Conservation (phyloP, 352 stramenopile species). For the Globisporangium paroecandrum region DNA sequence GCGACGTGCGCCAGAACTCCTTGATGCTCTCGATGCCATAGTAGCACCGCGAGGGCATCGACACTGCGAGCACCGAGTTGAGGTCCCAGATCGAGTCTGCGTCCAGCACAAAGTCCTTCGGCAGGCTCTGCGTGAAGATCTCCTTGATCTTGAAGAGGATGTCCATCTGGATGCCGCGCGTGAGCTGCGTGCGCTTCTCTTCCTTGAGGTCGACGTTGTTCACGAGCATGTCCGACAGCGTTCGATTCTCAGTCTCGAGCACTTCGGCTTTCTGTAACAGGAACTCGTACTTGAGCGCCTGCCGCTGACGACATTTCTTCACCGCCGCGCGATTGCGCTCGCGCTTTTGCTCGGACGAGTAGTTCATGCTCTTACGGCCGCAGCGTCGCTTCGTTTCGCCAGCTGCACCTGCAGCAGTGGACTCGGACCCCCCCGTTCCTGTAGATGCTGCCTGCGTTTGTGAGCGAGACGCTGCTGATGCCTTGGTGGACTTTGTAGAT, state of each 20-base stretch:
- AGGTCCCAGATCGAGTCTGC: constrained; percentile 83
- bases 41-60: constrained; percentile 83
- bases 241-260: constrained; percentile 61
- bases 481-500: neutral
- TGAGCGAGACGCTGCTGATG: neutral
- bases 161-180: constrained; percentile 83
- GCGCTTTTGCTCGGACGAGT: constrained; percentile 78
- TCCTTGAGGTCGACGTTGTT: constrained; percentile 63
- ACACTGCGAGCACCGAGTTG: constrained; percentile 81
- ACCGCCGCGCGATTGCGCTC: constrained; percentile 82
- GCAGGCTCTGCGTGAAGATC: constrained; percentile 82
- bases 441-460: neutral
- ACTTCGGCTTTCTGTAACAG: constrained; percentile 69
- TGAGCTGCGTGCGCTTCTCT: constrained; percentile 57
- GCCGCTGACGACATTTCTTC: constrained; percentile 80
- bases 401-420: neutral
- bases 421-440: neutral
- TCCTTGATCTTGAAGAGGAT: constrained; percentile 87
- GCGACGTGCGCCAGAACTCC: constrained; percentile 80
- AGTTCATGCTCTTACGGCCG: constrained; percentile 85
- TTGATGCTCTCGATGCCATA: constrained; percentile 87
- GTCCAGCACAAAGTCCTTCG: constrained; percentile 83
- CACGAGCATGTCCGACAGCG: constrained; percentile 70
- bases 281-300: constrained; percentile 80
- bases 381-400: constrained; percentile 59